Conservation (phyloP, 2,329 filamentous ascomycete genomes). For the Lachnellula cervina region DNA sequence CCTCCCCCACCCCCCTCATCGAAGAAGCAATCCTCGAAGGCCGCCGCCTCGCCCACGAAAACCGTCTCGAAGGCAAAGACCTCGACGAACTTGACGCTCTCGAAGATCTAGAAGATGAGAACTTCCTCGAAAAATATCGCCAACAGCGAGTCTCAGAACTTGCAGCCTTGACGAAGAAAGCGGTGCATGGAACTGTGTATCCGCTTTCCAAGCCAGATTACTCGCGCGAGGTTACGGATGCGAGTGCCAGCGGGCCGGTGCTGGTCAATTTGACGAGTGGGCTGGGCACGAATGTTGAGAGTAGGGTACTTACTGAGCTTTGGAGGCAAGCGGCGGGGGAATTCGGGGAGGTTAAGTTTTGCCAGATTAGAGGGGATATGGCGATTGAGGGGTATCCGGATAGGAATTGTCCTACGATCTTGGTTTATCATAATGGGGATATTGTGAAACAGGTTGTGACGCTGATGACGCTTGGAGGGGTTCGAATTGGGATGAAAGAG, state of each 20-base stretch:
- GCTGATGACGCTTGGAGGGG: conserved; percentile 70
- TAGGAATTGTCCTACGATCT: conserved; percentile 85
- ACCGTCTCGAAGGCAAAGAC: conserved; percentile 88
- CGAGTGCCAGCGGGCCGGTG: conserved; percentile 63
- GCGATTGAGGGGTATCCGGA: conserved; percentile 98
- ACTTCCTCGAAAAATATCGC: conserved; percentile 81
- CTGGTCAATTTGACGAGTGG: conserved; percentile 80
- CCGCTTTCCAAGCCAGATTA: conserved; percentile 94
- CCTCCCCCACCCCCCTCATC: conserved; percentile 91
- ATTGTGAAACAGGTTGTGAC: conserved; percentile 93
- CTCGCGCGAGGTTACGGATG: conserved; percentile 83
- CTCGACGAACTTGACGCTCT: conserved; percentile 89
- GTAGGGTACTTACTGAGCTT: conserved; percentile 73
- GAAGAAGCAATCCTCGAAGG: conserved; percentile 89
- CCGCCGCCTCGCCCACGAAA: conserved; percentile 79
- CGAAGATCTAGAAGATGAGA: conserved; percentile 93
- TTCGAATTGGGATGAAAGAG: conserved; percentile 64
- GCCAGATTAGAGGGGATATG: conserved; percentile 85
- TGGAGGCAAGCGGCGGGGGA: conserved; percentile 80
- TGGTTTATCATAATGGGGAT: conserved; percentile 89
- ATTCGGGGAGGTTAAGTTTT: conserved; percentile 96
- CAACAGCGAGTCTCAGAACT: conserved; percentile 85
- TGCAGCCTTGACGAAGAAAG: conserved; percentile 66
- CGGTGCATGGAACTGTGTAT: conserved; percentile 85
- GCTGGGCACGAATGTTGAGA: conserved; percentile 76